These are phyloP conservation scores for Curvularia lunata DNA, from an alignment of 2,329 filamentous ascomycete genomes.

Conservation along the genomic window DNA sequence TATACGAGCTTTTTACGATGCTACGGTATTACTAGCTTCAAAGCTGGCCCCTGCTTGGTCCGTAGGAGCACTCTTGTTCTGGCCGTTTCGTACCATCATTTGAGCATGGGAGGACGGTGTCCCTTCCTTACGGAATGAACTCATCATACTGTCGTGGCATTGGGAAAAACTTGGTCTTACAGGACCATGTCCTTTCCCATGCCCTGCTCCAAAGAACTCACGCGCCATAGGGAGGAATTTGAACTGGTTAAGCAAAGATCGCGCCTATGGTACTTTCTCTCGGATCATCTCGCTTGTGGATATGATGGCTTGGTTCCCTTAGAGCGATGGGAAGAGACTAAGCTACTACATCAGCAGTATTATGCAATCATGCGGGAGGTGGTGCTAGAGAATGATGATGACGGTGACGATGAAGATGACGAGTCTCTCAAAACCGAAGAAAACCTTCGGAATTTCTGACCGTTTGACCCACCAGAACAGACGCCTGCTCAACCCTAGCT, in stretches of 20 bases:
- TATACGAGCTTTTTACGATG: slow-evolving; percentile 44
- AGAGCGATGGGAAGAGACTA: slow-evolving; percentile 43
- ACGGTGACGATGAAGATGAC: too few relatives aligned
- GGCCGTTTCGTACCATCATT: slow-evolving; percentile 51
- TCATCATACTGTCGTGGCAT: slow-evolving; percentile 48
- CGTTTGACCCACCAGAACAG: slow-evolving; percentile 36
- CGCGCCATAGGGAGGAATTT: slow-evolving; percentile 40
- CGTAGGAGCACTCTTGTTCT: slow-evolving; percentile 47
- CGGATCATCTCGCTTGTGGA: slow-evolving; percentile 38
- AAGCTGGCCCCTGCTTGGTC: slow-evolving; percentile 41
- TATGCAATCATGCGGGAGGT: too few relatives aligned
- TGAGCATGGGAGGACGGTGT: slow-evolving; percentile 52
- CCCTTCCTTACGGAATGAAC: slow-evolving; percentile 49
- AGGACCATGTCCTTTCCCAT: slow-evolving; percentile 42
- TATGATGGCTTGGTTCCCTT: slow-evolving; percentile 49
- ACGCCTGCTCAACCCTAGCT: too few relatives aligned
- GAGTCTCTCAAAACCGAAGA: slow-evolving; percentile 44
- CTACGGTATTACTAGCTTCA: slow-evolving; percentile 38
- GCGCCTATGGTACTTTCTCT: slow-evolving; percentile 16
- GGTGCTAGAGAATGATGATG: slow-evolving; percentile 43
- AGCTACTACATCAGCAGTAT: slow-evolving; percentile 39
- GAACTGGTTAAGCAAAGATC: slow-evolving; percentile 42
- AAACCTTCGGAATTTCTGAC: slow-evolving; percentile 46
- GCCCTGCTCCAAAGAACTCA: slow-evolving; percentile 35
- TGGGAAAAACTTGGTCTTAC: slow-evolving; percentile 51